Evolutionary conservation across 176 grass and related monocot genomes (phyloP).

Genomic region (Secale cereale): DNA sequence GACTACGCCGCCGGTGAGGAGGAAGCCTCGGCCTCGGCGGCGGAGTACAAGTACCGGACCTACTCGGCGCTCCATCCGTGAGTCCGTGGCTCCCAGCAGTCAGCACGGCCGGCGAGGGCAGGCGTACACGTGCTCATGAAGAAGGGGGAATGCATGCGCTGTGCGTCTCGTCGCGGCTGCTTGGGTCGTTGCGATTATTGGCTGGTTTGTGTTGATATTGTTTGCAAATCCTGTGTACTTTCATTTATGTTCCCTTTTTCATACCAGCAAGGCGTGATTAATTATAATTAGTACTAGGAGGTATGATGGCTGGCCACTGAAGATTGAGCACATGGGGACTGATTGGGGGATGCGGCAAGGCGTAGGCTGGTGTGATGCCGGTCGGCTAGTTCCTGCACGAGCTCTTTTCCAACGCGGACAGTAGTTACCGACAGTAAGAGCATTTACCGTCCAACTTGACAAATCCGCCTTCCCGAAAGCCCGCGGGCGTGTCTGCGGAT

Average conservation of each 20-base stretch:
- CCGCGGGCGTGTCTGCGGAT: too few relatives aligned
- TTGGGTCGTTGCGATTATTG: constrained; percentile 19
- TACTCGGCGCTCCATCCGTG: constrained; percentile 49
- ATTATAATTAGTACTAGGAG: too few relatives aligned
- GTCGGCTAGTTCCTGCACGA: too few relatives aligned
- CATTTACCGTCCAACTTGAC: too few relatives aligned
- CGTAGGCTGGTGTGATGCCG: too few relatives aligned
- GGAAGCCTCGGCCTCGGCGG: background rate
- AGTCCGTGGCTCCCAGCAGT: background rate
- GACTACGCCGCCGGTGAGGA: background rate
- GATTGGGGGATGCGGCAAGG: too few relatives aligned
- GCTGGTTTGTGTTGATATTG: constrained; percentile 7
- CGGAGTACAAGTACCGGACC: constrained; percentile 32
- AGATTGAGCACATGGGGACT: too few relatives aligned
- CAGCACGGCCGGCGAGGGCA: background rate
- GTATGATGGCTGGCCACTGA: too few relatives aligned
- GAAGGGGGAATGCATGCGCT: background rate
- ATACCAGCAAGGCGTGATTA: background rate
- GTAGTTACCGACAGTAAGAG: too few relatives aligned
- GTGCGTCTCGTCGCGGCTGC: constrained; percentile 22
- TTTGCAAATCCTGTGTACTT: background rate
- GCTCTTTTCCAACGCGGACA: too few relatives aligned
- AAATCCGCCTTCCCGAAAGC: too few relatives aligned
- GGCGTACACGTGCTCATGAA: background rate
- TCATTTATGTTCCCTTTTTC: background rate